phyloP scores from a whole-genome alignment of 2,329 filamentous ascomycete species.

The Exophiala xenobiotica region DNA sequence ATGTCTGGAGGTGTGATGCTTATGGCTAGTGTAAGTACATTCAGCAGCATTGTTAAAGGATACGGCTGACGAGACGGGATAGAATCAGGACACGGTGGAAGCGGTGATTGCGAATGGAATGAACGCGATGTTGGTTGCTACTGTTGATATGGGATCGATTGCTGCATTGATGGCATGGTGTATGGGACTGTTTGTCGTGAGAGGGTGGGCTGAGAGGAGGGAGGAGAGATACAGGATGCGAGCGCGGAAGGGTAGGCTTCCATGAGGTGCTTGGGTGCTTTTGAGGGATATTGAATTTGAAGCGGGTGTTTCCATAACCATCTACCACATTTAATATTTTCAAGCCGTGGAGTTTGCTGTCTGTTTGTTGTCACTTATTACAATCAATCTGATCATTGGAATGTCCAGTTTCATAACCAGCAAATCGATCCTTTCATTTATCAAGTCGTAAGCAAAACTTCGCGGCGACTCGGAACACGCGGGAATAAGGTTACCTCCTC shows the following conservation, averaged over 20 bases:
- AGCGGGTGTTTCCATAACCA: too few relatives aligned
- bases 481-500: too few relatives aligned
- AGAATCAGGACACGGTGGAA: constrained; percentile 67
- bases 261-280: too few relatives aligned
- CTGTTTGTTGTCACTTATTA: too few relatives aligned
- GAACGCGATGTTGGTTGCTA: constrained; percentile 82
- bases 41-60: not conserved
- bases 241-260: not conserved
- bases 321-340: too few relatives aligned
- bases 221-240: constrained; percentile 1
- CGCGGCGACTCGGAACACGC: too few relatives aligned
- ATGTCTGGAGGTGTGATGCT: constrained; percentile 71
- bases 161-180: constrained; percentile 76
- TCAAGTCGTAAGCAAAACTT: too few relatives aligned
- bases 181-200: constrained; percentile 38
- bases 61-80: not conserved
- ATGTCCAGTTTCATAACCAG: too few relatives aligned
- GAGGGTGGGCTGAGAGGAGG: constrained; percentile 9
- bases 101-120: constrained; percentile 68
- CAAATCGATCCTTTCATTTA: too few relatives aligned
- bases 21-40: constrained; percentile 61
- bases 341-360: too few relatives aligned
- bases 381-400: too few relatives aligned
- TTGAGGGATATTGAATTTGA: too few relatives aligned
- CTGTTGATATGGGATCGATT: constrained; percentile 72